A percentile compares a stretch with the other conserved stretches of the same genome.
Conservation (phyloP, 2,329 filamentous ascomycete genomes). For the Fusarium keratoplasticum region DNA sequence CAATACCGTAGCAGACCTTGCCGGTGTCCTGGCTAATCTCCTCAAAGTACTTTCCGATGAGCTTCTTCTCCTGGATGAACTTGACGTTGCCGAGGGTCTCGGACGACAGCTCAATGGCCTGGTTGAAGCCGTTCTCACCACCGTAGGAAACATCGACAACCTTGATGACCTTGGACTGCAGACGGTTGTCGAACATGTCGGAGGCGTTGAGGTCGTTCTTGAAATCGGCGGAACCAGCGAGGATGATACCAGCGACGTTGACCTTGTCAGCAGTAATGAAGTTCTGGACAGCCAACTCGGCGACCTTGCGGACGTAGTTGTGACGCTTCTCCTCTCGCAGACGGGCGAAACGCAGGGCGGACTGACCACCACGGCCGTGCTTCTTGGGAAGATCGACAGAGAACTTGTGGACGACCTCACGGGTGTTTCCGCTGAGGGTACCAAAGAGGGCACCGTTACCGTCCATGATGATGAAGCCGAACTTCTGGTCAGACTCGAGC, state of each 20-base stretch:
- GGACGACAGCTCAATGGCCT: constrained; percentile 93
- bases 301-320: constrained; percentile 99
- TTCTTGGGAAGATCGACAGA: constrained; percentile 99
- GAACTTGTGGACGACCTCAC: constrained; percentile 98
- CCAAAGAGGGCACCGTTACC: constrained; percentile 98
- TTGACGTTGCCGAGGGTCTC: constrained; percentile 99
- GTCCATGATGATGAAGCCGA: constrained; percentile 99
- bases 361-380: constrained; percentile 99
- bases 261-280: constrained; percentile 99
- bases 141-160: constrained; percentile 99
- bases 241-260: constrained; percentile 94
- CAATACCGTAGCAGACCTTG: constrained; percentile 97
- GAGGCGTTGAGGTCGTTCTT: constrained; percentile 99
- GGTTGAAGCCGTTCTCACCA: constrained; percentile 99
- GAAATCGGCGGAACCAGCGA: constrained; percentile 98
- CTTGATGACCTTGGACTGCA: constrained; percentile 97
- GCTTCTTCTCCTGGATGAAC: constrained; percentile 99
- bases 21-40: constrained; percentile 98
- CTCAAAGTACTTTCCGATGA: constrained; percentile 98
- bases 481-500: constrained; percentile 98
- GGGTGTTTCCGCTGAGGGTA: constrained; percentile 95
- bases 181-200: constrained; percentile 94
- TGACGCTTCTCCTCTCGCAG: constrained; percentile 99
- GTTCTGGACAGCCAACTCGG: constrained; percentile 97
- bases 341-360: constrained; percentile 98